Percentiles rank a stretch among this genome's conserved stretches.
Conservation (phyloP, 2,329 filamentous ascomycete genomes). For the Fusarium setosum region DNA sequence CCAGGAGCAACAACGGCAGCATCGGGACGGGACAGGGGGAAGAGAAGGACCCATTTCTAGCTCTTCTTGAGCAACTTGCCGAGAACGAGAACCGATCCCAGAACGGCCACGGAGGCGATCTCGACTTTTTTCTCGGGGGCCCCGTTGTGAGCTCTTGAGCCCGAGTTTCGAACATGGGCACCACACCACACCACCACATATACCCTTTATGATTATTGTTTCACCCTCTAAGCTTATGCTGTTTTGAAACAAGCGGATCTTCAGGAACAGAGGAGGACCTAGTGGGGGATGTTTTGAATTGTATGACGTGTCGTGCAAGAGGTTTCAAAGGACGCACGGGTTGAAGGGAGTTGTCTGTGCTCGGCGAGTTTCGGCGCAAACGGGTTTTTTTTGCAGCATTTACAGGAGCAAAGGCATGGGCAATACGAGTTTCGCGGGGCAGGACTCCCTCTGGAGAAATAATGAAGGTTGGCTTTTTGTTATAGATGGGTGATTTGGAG, state of each 20-base stretch:
- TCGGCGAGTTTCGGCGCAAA: slow-evolving; percentile 19
- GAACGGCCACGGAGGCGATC: slow-evolving; percentile 75
- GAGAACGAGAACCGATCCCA: slow-evolving; percentile 76
- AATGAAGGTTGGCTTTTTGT: slow-evolving; percentile 4
- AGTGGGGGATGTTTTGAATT: neutral
- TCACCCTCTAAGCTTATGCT: neutral
- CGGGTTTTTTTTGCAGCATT: slow-evolving; percentile 32
- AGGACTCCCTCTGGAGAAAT: slow-evolving; percentile 21
- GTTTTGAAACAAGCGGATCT: slow-evolving; percentile 4
- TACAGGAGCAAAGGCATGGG: slow-evolving; percentile 28
- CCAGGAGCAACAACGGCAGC: slow-evolving; percentile 61
- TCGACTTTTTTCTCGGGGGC: slow-evolving; percentile 78
- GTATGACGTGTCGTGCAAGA: slow-evolving; percentile 1
- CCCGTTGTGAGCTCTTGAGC: slow-evolving; percentile 28
- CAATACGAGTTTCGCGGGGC: slow-evolving; percentile 24
- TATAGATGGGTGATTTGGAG: slow-evolving; percentile 2
- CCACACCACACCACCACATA: too few species aligned
- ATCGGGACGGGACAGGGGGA: slow-evolving; percentile 61
- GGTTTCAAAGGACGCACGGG: slow-evolving; percentile 10
- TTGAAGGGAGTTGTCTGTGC: neutral
- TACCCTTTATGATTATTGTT: slow-evolving; percentile 6
- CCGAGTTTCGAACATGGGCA: neutral
- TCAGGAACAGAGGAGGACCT: neutral
- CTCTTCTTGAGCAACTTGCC: slow-evolving; percentile 81
- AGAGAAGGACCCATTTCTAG: slow-evolving; percentile 86